phyloP scores from a whole-genome alignment of 1,284 basidiomycete genomes.

The Naganishia liquefaciens region DNA sequence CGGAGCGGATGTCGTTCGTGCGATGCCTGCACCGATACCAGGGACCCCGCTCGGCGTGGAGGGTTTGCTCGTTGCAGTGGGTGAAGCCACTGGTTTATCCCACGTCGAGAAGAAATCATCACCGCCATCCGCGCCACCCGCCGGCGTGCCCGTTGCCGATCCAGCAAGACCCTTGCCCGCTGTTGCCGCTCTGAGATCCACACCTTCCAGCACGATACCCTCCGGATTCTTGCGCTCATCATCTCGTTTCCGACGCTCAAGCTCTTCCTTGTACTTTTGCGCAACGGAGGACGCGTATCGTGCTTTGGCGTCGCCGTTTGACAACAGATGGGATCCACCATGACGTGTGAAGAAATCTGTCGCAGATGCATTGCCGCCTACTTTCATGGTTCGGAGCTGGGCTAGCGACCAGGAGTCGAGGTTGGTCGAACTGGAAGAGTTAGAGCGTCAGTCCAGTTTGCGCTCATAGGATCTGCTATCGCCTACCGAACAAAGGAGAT shows the following conservation, averaged over 20 bases:
- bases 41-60: constrained; percentile 41
- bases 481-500: constrained; percentile 93
- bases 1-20: constrained; percentile 39
- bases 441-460: constrained; percentile 1
- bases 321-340: constrained; percentile 71
- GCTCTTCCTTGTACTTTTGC: constrained; percentile 88
- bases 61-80: constrained; percentile 39
- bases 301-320: constrained; percentile 76
- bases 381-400: constrained; percentile 94
- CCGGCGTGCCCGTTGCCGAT: constrained; percentile 27
- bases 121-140: constrained; percentile 57
- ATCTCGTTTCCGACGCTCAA: constrained; percentile 76
- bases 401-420: constrained; percentile 90
- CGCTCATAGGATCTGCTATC: background rate
- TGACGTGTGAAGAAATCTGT: constrained; percentile 87
- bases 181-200: constrained; percentile 46
- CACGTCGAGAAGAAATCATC: constrained; percentile 96
- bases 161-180: constrained; percentile 13
- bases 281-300: constrained; percentile 85
- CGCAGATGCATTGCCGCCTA: constrained; percentile 88
- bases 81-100: constrained; percentile 64
- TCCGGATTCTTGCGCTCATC: constrained; percentile 73
- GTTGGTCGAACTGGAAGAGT: constrained; percentile 78
- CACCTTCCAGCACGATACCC: constrained; percentile 76
- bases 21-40: constrained; percentile 44